These are phyloP conservation scores for Sphagnum fallax DNA, from an alignment of 228 moss, liverwort and hornwort genomes.

Conservation along the genomic window DNA sequence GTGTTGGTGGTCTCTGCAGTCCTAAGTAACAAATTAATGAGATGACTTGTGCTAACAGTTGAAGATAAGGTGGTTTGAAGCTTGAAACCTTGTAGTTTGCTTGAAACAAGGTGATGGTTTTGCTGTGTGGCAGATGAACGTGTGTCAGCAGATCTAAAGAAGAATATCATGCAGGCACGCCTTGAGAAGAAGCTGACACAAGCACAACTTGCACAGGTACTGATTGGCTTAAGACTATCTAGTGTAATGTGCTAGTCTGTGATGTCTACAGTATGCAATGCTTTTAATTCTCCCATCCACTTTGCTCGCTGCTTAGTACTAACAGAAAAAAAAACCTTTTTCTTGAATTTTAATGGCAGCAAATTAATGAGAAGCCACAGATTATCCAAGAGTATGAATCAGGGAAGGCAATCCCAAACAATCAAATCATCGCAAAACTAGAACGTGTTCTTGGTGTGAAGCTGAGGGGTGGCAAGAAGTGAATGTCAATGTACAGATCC, in stretches of 20 bases:
- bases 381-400: constrained; percentile 96
- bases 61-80: no score
- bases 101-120: no score
- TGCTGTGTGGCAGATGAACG: constrained; percentile 49
- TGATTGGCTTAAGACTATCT: no score
- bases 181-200: constrained; percentile 85
- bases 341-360: constrained; percentile 23
- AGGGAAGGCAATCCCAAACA: constrained; percentile 89
- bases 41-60: no score
- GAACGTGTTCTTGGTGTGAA: constrained; percentile 86
- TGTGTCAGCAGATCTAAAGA: constrained; percentile 79
- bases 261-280: no score
- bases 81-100: no score
- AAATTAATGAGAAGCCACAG: constrained; percentile 90
- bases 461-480: constrained; percentile 76
- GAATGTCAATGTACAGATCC: constrained; percentile 26
- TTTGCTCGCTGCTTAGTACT: no score
- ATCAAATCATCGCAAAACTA: constrained; percentile 77
- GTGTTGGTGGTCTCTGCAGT: no score
- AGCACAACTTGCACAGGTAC: constrained; percentile 72
- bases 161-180: constrained; percentile 79
- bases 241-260: no score
- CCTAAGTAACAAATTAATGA: no score
- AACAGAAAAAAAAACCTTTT: no score
- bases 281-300: no score